Evolutionary conservation across 2,329 filamentous ascomycete species (phyloP).

Genomic region (Xylaria sp.): DNA sequence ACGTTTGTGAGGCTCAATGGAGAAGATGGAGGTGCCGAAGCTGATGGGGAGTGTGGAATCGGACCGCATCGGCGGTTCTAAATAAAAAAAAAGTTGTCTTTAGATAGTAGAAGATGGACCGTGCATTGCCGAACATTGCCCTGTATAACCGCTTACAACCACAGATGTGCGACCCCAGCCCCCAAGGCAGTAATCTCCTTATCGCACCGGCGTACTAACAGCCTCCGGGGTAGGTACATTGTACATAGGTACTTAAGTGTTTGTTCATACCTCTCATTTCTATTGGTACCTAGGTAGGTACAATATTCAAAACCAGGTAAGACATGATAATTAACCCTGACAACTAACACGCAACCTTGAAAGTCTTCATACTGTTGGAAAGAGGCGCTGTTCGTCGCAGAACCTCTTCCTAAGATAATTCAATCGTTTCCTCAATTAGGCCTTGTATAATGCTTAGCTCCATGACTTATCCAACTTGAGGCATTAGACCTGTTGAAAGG

Average conservation of each 20-base stretch:
- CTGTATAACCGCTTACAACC: constrained; percentile 39
- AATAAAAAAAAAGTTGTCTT: constrained; percentile 27
- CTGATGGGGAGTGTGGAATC: constrained; percentile 29
- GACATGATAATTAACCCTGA: too few relatives aligned
- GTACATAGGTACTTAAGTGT: neutral
- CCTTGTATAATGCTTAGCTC: too few relatives aligned
- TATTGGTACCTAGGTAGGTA: too few relatives aligned
- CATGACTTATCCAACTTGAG: too few relatives aligned
- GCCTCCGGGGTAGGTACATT: neutral
- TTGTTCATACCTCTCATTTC: too few relatives aligned
- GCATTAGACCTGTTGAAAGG: too few relatives aligned
- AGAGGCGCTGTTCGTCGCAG: too few relatives aligned
- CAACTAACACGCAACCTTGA: too few relatives aligned
- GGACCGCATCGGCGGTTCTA: constrained; percentile 20
- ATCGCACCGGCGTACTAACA: neutral
- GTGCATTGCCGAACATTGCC: constrained; percentile 47
- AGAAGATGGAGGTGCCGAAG: neutral
- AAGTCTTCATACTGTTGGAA: too few relatives aligned
- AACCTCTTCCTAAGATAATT: too few relatives aligned
- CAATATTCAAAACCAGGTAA: too few relatives aligned
- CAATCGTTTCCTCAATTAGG: too few relatives aligned
- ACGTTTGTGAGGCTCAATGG: constrained; percentile 24
- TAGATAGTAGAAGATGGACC: constrained; percentile 31
- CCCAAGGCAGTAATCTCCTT: constrained; percentile 1
- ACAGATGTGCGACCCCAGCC: constrained; percentile 14